A percentile compares a stretch with the other conserved stretches of the same genome.
These are phyloP conservation scores for Cladophialophora yegresii DNA, from an alignment of 2,329 filamentous ascomycete species.

Conservation along the genomic window DNA sequence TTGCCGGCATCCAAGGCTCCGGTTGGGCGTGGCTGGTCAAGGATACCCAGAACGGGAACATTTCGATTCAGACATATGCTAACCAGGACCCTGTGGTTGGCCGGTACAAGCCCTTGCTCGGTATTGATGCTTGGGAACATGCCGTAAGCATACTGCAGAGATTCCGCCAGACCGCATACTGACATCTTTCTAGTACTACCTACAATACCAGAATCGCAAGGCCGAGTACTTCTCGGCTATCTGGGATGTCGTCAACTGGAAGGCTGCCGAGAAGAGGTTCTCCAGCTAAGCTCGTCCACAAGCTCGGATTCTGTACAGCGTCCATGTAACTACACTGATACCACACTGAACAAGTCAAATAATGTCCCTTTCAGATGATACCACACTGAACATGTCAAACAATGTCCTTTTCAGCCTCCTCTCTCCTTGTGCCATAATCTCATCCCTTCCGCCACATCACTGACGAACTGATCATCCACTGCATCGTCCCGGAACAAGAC, in stretches of 20 bases:
- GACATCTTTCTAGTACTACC: conserved; percentile 46
- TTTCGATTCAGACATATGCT: conserved; percentile 65
- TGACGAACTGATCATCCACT: conserved; percentile 24
- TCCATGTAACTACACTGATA: conserved; percentile 5
- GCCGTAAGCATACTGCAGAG: conserved; percentile 48
- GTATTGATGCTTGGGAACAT: conserved; percentile 95
- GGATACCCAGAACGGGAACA: conserved; percentile 61
- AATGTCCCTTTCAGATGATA: background rate
- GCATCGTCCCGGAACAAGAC: conserved; percentile 27
- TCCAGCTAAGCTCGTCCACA: conserved; percentile 19
- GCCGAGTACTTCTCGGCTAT: conserved; percentile 91
- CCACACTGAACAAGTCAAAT: conserved; percentile 5
- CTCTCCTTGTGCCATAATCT: conserved; percentile 1
- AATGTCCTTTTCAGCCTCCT: background rate
- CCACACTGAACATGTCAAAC: background rate
- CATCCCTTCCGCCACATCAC: conserved; percentile 23
- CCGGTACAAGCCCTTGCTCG: conserved; percentile 77
- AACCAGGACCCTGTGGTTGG: conserved; percentile 91
- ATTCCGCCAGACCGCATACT: background rate
- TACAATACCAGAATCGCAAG: conserved; percentile 97
- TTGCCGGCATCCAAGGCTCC: conserved; percentile 66
- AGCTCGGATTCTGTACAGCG: conserved; percentile 15
- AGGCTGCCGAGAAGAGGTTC: conserved; percentile 75
- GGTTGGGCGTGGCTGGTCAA: conserved; percentile 67
- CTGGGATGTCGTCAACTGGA: conserved; percentile 97